Conservation (phyloP, 768 basidiomycete genomes). For the Rhizopogon rudus region DNA sequence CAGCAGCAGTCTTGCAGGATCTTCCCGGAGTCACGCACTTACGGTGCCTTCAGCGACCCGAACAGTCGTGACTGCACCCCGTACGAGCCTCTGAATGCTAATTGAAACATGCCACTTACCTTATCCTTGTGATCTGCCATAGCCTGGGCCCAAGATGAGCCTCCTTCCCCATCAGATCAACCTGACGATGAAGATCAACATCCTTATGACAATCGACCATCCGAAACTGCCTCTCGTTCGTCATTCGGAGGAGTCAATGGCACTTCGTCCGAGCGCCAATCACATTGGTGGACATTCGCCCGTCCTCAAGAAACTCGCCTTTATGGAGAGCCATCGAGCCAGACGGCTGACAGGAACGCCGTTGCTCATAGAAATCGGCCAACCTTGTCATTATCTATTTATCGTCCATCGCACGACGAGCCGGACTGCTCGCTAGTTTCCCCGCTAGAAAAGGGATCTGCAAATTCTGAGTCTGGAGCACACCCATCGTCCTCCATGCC, state of each 20-base stretch:
- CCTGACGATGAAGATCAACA: slow-evolving; percentile 32
- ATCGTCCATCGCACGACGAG: slow-evolving; percentile 15
- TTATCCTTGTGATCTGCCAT: slow-evolving; percentile 1
- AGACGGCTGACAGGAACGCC: slow-evolving; percentile 28
- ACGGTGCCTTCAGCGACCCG: slow-evolving; percentile 37
- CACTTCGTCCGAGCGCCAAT: slow-evolving; percentile 31
- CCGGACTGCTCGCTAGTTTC: not conserved
- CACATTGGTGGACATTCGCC: slow-evolving; percentile 75
- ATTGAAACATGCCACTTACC: slow-evolving; percentile 1
- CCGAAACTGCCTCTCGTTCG: slow-evolving; percentile 53
- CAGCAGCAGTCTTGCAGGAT: slow-evolving; percentile 23
- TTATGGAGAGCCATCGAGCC: slow-evolving; percentile 15
- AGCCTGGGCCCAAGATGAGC: slow-evolving; percentile 87
- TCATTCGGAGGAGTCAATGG: slow-evolving; percentile 28
- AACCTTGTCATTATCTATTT: slow-evolving; percentile 41
- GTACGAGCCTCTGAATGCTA: slow-evolving; percentile 35
- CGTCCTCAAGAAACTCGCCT: slow-evolving; percentile 40
- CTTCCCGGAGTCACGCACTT: slow-evolving; percentile 20
- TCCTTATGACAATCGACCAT: slow-evolving; percentile 38
- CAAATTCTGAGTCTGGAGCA: slow-evolving; percentile 2
- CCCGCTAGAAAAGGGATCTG: not conserved
- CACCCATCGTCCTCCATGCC: slow-evolving; percentile 27
- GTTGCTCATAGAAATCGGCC: slow-evolving; percentile 38
- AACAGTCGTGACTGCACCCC: slow-evolving; percentile 64
- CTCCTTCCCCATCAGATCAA: slow-evolving; percentile 59